These are phyloP conservation scores for Macrophomina tecta DNA, from an alignment of 2,329 filamentous ascomycete genomes.

Conservation along the genomic window DNA sequence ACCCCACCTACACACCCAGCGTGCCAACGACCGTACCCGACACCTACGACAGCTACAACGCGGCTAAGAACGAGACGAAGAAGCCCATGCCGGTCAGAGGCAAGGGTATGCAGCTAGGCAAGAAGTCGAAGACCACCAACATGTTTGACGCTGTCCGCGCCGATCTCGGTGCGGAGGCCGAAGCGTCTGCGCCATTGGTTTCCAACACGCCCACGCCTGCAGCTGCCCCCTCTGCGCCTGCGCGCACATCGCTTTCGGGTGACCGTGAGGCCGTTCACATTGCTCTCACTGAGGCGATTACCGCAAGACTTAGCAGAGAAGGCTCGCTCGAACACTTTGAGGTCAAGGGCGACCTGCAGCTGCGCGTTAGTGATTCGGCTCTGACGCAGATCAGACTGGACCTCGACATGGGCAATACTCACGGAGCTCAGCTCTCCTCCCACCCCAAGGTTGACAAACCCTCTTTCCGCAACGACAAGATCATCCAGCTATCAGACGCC, in stretches of 20 bases:
- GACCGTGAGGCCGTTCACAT: constrained; percentile 88
- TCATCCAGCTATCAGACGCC: constrained; percentile 88
- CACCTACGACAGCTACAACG: constrained; percentile 92
- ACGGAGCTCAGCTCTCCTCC: constrained; percentile 89
- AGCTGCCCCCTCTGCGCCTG: constrained; percentile 55
- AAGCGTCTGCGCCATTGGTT: constrained; percentile 74
- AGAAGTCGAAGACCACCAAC: constrained; percentile 97
- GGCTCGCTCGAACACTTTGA: constrained; percentile 85
- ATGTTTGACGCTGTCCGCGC: constrained; percentile 96
- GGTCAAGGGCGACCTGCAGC: constrained; percentile 88
- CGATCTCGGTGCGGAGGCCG: constrained; percentile 85
- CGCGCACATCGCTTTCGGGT: constrained; percentile 68
- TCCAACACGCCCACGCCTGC: constrained; percentile 60
- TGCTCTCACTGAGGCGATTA: constrained; percentile 87
- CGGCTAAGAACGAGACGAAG: constrained; percentile 94
- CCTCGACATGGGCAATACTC: constrained; percentile 75
- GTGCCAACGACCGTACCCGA: constrained; percentile 75
- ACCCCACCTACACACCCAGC: constrained; percentile 87
- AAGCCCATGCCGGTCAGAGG: constrained; percentile 75
- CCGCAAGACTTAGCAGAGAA: constrained; percentile 85
- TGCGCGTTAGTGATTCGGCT: constrained; percentile 85
- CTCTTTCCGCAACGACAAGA: constrained; percentile 80
- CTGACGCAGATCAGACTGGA: constrained; percentile 92
- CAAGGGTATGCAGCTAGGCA: constrained; percentile 98
- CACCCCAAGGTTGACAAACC: constrained; percentile 96